Percentiles rank a stretch among this genome's conserved stretches.
Evolutionary conservation across 2,329 filamentous ascomycete genomes (phyloP).

Genomic region (Elsinoe arachidis): DNA sequence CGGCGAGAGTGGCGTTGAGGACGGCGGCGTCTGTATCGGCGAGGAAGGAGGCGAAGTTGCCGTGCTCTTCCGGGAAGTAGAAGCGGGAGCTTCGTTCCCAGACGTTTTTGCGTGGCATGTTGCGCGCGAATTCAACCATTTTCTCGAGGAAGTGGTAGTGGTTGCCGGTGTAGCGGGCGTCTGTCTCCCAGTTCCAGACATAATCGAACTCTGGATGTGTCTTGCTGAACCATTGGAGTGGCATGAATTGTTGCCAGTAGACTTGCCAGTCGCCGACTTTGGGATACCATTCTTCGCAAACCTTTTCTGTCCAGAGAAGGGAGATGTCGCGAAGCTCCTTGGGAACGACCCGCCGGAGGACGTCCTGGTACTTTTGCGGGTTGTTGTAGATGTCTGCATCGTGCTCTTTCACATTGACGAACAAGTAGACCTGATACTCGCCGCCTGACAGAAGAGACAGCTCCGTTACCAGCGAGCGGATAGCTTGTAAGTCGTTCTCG

Average conservation of each 20-base stretch:
- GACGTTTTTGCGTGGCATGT: conserved; percentile 48
- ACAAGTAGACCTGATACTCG: conserved; percentile 41
- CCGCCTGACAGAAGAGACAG: conserved; percentile 38
- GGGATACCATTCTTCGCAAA: conserved; percentile 41
- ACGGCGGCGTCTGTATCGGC: conserved; percentile 35
- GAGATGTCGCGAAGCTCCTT: conserved; percentile 62
- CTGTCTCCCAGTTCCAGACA: conserved; percentile 80
- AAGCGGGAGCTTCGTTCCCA: conserved; percentile 51
- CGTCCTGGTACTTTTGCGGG: conserved; percentile 48
- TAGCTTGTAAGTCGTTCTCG: conserved; percentile 38
- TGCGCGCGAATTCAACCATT: conserved; percentile 45
- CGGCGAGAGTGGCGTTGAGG: conserved; percentile 30
- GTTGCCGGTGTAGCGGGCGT: conserved; percentile 69
- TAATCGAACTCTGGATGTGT: conserved; percentile 73
- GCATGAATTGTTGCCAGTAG: conserved; percentile 56
- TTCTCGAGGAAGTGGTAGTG: conserved; percentile 71
- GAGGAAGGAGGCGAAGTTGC: conserved; percentile 40
- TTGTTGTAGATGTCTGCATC: conserved; percentile 52
- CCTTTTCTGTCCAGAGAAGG: conserved; percentile 61
- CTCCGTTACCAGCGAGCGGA: conserved; percentile 40
- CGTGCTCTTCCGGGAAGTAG: conserved; percentile 46
- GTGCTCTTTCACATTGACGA: conserved; percentile 45
- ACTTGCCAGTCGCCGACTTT: conserved; percentile 42
- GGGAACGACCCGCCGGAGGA: conserved; percentile 56
- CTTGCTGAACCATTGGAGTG: conserved; percentile 65